These are phyloP conservation scores for Artemisia tridentata DNA, from an alignment of 129 eudicot genomes.

Conservation along the genomic window DNA sequence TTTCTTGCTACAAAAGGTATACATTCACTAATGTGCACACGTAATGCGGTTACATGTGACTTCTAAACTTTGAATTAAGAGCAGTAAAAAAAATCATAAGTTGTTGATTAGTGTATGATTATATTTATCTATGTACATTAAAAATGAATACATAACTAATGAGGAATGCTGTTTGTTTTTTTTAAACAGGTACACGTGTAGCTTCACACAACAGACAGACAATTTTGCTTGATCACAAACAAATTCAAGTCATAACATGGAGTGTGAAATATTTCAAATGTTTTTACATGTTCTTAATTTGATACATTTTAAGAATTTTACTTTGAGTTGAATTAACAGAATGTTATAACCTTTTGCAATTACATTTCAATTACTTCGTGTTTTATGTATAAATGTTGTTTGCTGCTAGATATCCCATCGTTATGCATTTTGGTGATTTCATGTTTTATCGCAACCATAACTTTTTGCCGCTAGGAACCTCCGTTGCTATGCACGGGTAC, in stretches of 20 bases:
- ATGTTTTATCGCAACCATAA: no score
- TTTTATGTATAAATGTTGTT: no score
- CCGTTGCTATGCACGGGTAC: no score
- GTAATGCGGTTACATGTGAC: neutral
- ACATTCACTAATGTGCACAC: neutral
- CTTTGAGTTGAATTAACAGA: no score
- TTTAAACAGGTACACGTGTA: constrained; percentile 26
- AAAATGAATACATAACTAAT: constrained; percentile 8
- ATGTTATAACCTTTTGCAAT: no score
- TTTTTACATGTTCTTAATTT: no score
- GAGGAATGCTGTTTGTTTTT: neutral
- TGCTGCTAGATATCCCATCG: no score
- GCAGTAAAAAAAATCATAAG: neutral
- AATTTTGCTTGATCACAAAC: constrained; percentile 26
- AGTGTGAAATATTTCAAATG: no score
- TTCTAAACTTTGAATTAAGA: neutral
- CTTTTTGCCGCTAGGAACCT: no score
- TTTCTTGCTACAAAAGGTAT: constrained; percentile 6
- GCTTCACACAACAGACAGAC: constrained; percentile 19
- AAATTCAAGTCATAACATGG: constrained; percentile 6
- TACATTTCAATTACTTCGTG: no score
- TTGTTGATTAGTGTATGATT: neutral
- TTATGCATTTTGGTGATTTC: no score
- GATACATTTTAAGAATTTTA: no score
- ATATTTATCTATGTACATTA: neutral